phyloP scores from a whole-genome alignment of 2,329 filamentous ascomycete genomes.

The Verticillium nubilum region DNA sequence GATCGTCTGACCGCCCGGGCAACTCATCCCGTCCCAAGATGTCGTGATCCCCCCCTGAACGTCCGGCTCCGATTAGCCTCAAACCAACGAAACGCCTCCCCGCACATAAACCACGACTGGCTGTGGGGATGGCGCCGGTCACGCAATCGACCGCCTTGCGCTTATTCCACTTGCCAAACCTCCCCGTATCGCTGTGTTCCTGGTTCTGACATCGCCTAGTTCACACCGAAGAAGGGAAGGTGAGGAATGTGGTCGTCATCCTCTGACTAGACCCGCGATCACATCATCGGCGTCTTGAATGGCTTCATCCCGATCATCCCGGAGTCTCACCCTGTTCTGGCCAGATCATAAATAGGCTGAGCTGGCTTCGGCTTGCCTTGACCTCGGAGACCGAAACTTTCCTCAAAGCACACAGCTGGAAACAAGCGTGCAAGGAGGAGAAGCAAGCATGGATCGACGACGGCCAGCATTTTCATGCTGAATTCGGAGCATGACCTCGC shows the following conservation, averaged over 20 bases:
- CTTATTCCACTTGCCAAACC: background rate
- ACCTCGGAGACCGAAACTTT: background rate
- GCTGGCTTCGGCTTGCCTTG: background rate
- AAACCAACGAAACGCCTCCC: slow-evolving; percentile 2
- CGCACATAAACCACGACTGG: background rate
- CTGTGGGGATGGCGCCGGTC: slow-evolving; percentile 1
- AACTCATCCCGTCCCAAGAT: slow-evolving; percentile 3
- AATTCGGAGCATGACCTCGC: background rate
- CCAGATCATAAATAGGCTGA: background rate
- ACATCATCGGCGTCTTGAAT: slow-evolving; percentile 1
- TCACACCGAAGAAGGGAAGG: background rate
- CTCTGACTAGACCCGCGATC: background rate
- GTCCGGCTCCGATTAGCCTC: background rate
- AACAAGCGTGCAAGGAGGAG: background rate
- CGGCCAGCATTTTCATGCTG: background rate
- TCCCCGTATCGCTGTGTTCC: background rate
- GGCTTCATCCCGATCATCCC: slow-evolving; percentile 1
- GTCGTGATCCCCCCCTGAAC: slow-evolving; percentile 1
- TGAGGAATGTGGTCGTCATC: background rate
- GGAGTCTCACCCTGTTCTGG: background rate
- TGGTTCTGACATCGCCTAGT: background rate
- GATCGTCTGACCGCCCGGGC: background rate
- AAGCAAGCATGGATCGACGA: background rate
- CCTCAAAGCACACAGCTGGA: background rate
- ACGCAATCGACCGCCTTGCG: slow-evolving; percentile 1